These are phyloP conservation scores for Calonectria hawksworthii DNA, from an alignment of 2,329 filamentous ascomycete genomes.

Conservation along the genomic window DNA sequence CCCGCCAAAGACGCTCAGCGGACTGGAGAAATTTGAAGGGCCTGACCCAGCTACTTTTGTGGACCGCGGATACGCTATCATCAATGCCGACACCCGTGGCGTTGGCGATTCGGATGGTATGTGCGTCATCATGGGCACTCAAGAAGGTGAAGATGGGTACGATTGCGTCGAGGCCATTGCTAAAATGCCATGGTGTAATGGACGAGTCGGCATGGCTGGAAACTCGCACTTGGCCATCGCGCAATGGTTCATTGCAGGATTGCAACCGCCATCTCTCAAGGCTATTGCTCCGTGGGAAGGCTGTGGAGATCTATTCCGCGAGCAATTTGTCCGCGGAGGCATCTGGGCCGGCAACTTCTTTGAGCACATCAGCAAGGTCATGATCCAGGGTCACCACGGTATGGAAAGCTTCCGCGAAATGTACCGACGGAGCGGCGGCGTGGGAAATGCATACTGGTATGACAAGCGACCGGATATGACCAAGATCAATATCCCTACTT, in stretches of 20 bases:
- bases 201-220: conserved; percentile 21
- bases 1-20: conserved; percentile 4
- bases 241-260: conserved; percentile 20
- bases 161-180: conserved; percentile 24
- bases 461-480: conserved; percentile 41
- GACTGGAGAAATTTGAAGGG: conserved; percentile 31
- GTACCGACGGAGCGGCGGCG: conserved; percentile 27
- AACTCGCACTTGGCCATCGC: conserved; percentile 28
- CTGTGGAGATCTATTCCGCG: conserved; percentile 25
- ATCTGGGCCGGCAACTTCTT: conserved; percentile 28
- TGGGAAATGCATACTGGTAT: conserved; percentile 41
- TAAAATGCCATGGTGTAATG: conserved; percentile 25
- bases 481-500: conserved; percentile 41
- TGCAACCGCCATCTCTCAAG: conserved; percentile 16
- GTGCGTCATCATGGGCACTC: conserved; percentile 6
- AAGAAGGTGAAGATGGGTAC: conserved; percentile 28
- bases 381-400: conserved; percentile 39
- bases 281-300: conserved; percentile 31
- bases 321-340: conserved; percentile 44
- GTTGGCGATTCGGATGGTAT: conserved; percentile 19
- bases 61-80: conserved; percentile 16
- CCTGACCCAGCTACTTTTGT: conserved; percentile 27
- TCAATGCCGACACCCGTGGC: conserved; percentile 23
- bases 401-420: conserved; percentile 41
- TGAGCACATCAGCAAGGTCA: conserved; percentile 35